Base-by-base conservation (phyloP, 371 early-diverging fungal genomes). In the Nematocida sp. region DNA sequence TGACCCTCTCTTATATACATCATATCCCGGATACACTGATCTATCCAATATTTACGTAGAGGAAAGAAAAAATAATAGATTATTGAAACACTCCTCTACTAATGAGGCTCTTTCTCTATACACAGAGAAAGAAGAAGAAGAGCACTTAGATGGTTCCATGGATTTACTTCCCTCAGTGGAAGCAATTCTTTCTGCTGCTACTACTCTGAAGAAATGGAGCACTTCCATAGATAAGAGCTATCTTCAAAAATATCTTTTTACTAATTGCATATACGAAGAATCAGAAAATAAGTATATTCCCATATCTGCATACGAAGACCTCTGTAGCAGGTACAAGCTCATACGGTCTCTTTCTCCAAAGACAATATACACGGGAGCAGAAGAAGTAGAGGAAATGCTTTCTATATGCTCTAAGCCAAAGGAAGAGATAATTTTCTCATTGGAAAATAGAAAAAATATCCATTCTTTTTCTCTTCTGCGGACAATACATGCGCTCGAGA, bases 351-450 rank as follows among this genome's bases (percentile, higher is more conserved):
- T 71, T 16, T 42, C 45, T 0, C 25, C 9, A 16, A 49, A 38
- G 16, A 25, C 11, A 13, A 18, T 26, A 18, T 60, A 42, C 38
- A 60, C 11, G 5, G 49, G 32, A 26, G 23, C 23, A 23, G 30
- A 20, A 2, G 63, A 71, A 42, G 39, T 61, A 53, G 75, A 71
- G 48, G 75, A 71, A 49, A 51, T 63, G 30, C 75, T 71, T 0
- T 63, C 59, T 36, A 50, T 71, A 18, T 71, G 75, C 75, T 47
- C 75, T 20, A 16, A 51, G 11, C 42, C 26, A 18, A 18, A 4
- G 11, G 18, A 59, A 7, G 16, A 54, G 11, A 30, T 48, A 20
- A 5, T 42, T 9, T 9, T 7, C 2, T 57, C 75, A 4, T 49
- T 71, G 11, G 57, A 61, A 4, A 63, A 47, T 5, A 35, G 33